Conservation (phyloP, 768 basidiomycete genomes). For the Cystobasidium onofrii region DNA sequence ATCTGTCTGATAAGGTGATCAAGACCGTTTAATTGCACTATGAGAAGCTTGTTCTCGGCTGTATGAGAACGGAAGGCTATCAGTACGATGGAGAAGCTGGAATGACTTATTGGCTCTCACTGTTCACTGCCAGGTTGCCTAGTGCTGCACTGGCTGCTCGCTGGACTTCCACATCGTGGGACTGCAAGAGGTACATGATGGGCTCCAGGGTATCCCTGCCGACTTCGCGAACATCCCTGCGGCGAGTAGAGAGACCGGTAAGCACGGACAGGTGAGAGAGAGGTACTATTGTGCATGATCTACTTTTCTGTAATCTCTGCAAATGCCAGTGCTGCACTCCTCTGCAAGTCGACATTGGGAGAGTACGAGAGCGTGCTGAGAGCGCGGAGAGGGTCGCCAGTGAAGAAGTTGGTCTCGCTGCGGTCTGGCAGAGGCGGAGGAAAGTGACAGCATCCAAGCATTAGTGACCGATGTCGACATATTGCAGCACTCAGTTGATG, state of each 20-base stretch:
- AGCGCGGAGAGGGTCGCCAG: conserved; percentile 80
- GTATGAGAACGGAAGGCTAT: neutral
- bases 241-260: neutral
- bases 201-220: conserved; percentile 96
- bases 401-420: conserved; percentile 96
- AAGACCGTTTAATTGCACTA: conserved; percentile 92
- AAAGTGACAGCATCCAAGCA: neutral
- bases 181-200: conserved; percentile 89
- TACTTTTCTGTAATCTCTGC: conserved; percentile 96
- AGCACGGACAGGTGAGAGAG: neutral
- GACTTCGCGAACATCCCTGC: conserved; percentile 78
- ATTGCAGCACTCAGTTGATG: neutral
- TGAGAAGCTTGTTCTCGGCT: conserved; percentile 99
- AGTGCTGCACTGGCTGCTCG: conserved; percentile 94
- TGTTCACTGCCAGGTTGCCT: conserved; percentile 95
- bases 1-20: conserved; percentile 98
- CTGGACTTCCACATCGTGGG: conserved; percentile 98
- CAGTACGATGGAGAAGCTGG: too few relatives aligned
- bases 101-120: too few relatives aligned
- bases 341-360: conserved; percentile 97
- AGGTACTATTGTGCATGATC: neutral
- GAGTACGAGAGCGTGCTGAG: conserved; percentile 95
- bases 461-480: neutral
- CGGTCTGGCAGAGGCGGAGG: conserved; percentile 60
- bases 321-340: conserved; percentile 93